Evolutionary conservation across 2,329 filamentous ascomycete genomes (phyloP), one percentile per base, ranked within the genome.

Genomic region (Fusarium concolor): DNA sequence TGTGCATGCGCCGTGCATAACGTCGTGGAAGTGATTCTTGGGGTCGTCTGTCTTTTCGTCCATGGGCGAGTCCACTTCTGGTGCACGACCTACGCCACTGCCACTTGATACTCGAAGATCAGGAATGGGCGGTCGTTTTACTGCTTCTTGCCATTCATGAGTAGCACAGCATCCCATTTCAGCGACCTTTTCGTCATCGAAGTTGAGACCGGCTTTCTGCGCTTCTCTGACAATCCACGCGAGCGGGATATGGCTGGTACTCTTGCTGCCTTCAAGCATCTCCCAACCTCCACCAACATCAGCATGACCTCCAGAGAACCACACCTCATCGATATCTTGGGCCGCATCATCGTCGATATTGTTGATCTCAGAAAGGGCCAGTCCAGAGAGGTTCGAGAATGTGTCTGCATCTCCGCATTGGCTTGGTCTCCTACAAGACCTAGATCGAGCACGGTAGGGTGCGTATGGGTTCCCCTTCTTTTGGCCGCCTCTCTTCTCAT

Each of bases 271-370:
- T 0, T 81, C 76, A 0, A 87, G 79, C 6, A 85, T 79, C 49
- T 87, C 86, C 92, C 91, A 94, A 0, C 92, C 92, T 11, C 92
- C 92, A 2, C 92, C 92, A 29, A 94, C 88, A 65, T 95, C 92
- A 3, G 88, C 92, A 66, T 96, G 92, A 12, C 90, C 89, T 10
- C 92, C 92, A 0, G 92, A 84, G 72, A 96, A 96, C 90, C 90
- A 92, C 1, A 95, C 86, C 72, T 96, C 92, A 61, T 92, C 86
- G 46, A 95, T 90, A 68, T 95, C 91, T 73, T 94, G 92, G 2
- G 84, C 82, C 0, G 77, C 79, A 22, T 85, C 82, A 10, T 84
- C 80, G 0, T 81, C 82, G 8, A 82, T 80, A 1, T 81, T 80
- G n/a, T 76, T 66, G 4, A 62, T 52, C 6, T 77, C 75, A 18